Conservation (phyloP, 1,284 basidiomycete genomes). For the Sutorius eximius region DNA sequence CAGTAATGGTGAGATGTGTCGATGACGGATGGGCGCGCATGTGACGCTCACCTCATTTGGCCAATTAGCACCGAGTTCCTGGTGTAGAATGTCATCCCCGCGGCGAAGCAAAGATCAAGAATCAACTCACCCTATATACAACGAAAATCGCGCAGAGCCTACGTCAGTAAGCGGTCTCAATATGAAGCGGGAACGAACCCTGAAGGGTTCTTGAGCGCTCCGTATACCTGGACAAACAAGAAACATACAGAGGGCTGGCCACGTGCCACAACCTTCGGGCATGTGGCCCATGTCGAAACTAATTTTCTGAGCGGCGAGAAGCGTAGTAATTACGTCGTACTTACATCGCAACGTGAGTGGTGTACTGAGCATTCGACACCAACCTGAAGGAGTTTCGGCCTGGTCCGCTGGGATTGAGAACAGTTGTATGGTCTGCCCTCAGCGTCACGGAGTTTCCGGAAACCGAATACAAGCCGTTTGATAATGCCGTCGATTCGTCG, state of each 20-base stretch:
- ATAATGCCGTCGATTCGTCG: constrained; percentile 40
- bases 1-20: background rate
- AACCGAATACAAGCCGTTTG: constrained; percentile 48
- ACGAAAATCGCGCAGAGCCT: background rate
- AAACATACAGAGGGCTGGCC: constrained; percentile 38
- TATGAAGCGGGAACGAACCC: constrained; percentile 16
- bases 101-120: background rate
- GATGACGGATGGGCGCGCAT: background rate
- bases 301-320: background rate
- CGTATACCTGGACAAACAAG: background rate
- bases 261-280: constrained; percentile 41
- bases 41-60: constrained; percentile 9
- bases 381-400: constrained; percentile 41
- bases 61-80: constrained; percentile 25
- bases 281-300: constrained; percentile 41
- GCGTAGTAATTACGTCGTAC: background rate
- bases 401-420: constrained; percentile 30
- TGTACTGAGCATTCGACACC: constrained; percentile 32
- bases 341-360: constrained; percentile 39
- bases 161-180: background rate
- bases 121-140: constrained; percentile 15
- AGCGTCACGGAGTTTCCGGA: constrained; percentile 45
- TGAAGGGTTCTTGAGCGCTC: constrained; percentile 4
- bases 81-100: background rate
- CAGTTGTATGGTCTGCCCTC: constrained; percentile 36